A percentile compares a stretch with the other conserved stretches of the same genome.
phyloP scores from a whole-genome alignment of 2,329 filamentous ascomycete species.

The Xylaria sp. region DNA sequence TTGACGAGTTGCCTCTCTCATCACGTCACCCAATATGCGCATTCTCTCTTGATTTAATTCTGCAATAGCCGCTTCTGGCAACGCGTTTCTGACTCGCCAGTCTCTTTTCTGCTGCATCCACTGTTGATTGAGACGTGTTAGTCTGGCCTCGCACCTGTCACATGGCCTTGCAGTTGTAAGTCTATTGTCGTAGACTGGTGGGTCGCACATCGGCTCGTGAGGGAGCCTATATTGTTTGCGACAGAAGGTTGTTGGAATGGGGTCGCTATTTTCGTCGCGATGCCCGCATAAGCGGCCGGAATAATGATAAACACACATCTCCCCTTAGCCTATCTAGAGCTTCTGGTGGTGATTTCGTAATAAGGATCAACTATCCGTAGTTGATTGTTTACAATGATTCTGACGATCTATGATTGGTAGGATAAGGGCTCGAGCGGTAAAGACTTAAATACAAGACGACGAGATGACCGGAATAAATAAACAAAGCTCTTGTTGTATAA shows the following conservation, averaged over 20 bases:
- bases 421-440: background rate
- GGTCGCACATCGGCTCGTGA: slow-evolving; percentile 15
- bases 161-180: background rate
- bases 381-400: background rate
- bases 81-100: background rate
- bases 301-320: slow-evolving; percentile 5
- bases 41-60: background rate
- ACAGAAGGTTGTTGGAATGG: slow-evolving; percentile 1
- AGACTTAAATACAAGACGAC: background rate
- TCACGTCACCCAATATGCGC: background rate
- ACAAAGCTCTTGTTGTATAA: background rate
- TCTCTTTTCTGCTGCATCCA: background rate
- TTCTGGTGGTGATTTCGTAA: background rate
- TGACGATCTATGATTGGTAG: background rate
- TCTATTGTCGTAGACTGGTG: background rate
- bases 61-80: background rate
- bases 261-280: background rate
- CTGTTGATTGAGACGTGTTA: background rate
- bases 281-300: background rate
- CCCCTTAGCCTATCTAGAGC: background rate
- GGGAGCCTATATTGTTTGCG: background rate
- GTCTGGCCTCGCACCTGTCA: background rate
- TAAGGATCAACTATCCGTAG: background rate
- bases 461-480: background rate
- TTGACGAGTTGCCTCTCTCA: background rate